Percentiles rank a stretch among this genome's conserved stretches.
Evolutionary conservation across 768 basidiomycete species (phyloP).

Genomic region (Termitomyces sp.): DNA sequence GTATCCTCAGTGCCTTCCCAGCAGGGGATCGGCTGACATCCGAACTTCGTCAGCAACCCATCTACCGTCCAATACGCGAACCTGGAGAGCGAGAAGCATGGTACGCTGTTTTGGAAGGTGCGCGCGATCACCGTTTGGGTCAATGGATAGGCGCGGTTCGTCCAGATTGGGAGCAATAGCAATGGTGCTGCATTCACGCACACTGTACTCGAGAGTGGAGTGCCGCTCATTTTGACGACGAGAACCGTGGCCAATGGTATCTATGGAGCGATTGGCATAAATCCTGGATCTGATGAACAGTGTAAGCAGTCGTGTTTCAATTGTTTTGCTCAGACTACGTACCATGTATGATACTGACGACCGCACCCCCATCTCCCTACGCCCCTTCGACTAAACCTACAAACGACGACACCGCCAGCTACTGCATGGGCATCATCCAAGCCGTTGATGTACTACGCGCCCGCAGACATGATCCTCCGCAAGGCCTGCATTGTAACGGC

Average conservation of each 20-base stretch:
- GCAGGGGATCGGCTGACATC: slow-evolving; percentile 70
- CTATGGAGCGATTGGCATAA: slow-evolving; percentile 67
- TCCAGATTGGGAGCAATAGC: slow-evolving; percentile 35
- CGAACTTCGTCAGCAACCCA: slow-evolving; percentile 48
- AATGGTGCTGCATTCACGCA: too few relatives aligned
- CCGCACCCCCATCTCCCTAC: slow-evolving; percentile 54
- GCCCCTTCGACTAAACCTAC: slow-evolving; percentile 57
- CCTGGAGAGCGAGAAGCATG: slow-evolving; percentile 33
- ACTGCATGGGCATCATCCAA: too few relatives aligned
- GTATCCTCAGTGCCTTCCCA: too few relatives aligned
- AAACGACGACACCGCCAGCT: too few relatives aligned
- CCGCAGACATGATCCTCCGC: slow-evolving; percentile 71
- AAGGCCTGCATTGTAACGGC: too few relatives aligned
- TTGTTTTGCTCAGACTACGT: too few relatives aligned
- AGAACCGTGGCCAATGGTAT: too few relatives aligned
- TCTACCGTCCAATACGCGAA: slow-evolving; percentile 43
- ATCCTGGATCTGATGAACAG: slow-evolving; percentile 51
- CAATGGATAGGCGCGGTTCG: slow-evolving; percentile 29
- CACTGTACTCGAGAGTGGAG: slow-evolving; percentile 71
- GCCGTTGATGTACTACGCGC: too few relatives aligned
- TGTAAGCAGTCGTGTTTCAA: too few relatives aligned
- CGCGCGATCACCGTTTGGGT: slow-evolving; percentile 58
- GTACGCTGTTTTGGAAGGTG: slow-evolving; percentile 63
- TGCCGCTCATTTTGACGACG: too few relatives aligned
- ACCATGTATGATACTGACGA: too few relatives aligned